phyloP scores from a whole-genome alignment of 805 yeast species.

The Candida dendrica region DNA sequence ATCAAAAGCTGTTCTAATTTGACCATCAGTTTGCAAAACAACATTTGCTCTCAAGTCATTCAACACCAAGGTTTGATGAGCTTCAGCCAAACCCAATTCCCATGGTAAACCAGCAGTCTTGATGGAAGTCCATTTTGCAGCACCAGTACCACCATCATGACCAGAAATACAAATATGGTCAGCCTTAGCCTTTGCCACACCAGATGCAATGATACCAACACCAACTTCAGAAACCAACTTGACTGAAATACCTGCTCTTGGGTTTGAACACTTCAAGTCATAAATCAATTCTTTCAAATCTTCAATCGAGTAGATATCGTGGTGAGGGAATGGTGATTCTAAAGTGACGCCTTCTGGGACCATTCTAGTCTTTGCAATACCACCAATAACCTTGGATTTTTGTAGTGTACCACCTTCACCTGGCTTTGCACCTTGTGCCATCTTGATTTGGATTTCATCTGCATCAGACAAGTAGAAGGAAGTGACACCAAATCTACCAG shows the following conservation, averaged over 20 bases:
- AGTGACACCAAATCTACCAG: constrained; percentile 97
- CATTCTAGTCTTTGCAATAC: constrained; percentile 87
- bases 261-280: constrained; percentile 94
- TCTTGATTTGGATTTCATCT: constrained; percentile 94
- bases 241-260: constrained; percentile 94
- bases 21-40: constrained; percentile 97
- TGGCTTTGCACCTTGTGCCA: constrained; percentile 99
- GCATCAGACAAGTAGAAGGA: constrained; percentile 92
- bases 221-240: constrained; percentile 97
- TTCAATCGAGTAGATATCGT: constrained; percentile 96
- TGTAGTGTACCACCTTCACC: constrained; percentile 85
- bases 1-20: constrained; percentile 93
- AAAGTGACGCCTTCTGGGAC: constrained; percentile 96
- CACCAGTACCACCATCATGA: constrained; percentile 99
- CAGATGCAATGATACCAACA: constrained; percentile 97
- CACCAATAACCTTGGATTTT: constrained; percentile 61
- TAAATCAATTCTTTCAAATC: constrained; percentile 94
- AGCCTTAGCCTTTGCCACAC: constrained; percentile 98
- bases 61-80: constrained; percentile 93
- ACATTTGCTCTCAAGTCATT: constrained; percentile 96
- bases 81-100: constrained; percentile 97
- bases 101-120: constrained; percentile 97
- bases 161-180: constrained; percentile 94
- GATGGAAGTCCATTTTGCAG: constrained; percentile 95
- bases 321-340: constrained; percentile 98